Conservation (phyloP, 2,329 filamentous ascomycete genomes). For the Metarhizium robertsii region DNA sequence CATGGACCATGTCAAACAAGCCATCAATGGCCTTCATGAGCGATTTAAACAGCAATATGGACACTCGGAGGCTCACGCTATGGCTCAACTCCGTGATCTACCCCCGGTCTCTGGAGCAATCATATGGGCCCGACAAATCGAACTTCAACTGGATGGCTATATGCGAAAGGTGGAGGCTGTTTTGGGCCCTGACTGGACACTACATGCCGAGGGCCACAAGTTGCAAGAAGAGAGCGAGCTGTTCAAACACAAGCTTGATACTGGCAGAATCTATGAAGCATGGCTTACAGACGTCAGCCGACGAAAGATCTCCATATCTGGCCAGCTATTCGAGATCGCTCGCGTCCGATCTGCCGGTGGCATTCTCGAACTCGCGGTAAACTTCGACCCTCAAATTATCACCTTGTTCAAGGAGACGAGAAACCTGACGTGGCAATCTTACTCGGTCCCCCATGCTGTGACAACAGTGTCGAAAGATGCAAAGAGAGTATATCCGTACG, state of each 20-base stretch:
- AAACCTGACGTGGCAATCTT: constrained; percentile 91
- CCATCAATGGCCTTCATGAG: constrained; percentile 87
- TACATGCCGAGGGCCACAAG: constrained; percentile 92
- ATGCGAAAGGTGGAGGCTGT: constrained; percentile 99
- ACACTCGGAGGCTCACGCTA: constrained; percentile 93
- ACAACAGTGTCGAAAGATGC: constrained; percentile 96
- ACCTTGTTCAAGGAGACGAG: constrained; percentile 97
- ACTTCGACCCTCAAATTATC: constrained; percentile 96
- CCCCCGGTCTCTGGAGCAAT: constrained; percentile 95
- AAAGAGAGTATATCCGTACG: constrained; percentile 96
- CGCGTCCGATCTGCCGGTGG: constrained; percentile 88
- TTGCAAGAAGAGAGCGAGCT: constrained; percentile 83
- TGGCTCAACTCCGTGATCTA: constrained; percentile 93
- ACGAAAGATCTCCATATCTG: constrained; percentile 83
- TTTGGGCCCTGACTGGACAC: constrained; percentile 84
- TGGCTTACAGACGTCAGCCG: constrained; percentile 88
- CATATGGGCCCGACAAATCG: constrained; percentile 95
- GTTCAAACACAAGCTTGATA: constrained; percentile 94
- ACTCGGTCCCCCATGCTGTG: constrained; percentile 86
- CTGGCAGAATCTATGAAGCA: constrained; percentile 84
- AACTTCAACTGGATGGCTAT: constrained; percentile 88
- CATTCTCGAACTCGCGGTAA: constrained; percentile 78
- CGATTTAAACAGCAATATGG: constrained; percentile 99
- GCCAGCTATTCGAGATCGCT: constrained; percentile 81
- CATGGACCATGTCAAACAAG: constrained; percentile 95